Percentiles rank a stretch among this genome's conserved stretches.
These are phyloP conservation scores for Tylopilus balloui DNA, from an alignment of 768 basidiomycete genomes.

Conservation along the genomic window DNA sequence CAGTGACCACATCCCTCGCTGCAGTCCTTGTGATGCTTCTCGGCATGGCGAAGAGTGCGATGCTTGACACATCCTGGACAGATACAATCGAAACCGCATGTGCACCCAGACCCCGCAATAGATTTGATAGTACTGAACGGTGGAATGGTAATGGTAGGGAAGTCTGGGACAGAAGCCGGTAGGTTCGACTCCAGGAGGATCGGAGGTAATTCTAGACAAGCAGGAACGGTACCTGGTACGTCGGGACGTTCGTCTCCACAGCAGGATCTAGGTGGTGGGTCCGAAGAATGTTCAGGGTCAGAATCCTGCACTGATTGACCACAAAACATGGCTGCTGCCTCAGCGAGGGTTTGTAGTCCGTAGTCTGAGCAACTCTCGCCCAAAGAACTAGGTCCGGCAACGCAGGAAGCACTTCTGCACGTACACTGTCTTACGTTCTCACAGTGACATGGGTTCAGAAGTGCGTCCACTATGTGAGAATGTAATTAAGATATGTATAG, in stretches of 20 bases:
- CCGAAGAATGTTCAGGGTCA: slow-evolving; percentile 1
- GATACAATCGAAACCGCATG: slow-evolving; percentile 61
- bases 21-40: slow-evolving; percentile 35
- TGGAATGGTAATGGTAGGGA: slow-evolving; percentile 56
- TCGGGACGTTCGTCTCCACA: slow-evolving; percentile 4
- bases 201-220: slow-evolving; percentile 47
- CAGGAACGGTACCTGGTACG: background rate
- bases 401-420: slow-evolving; percentile 32
- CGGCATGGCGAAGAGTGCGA: slow-evolving; percentile 48
- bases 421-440: slow-evolving; percentile 50
- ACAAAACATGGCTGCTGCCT: slow-evolving; percentile 31
- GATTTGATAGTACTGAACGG: slow-evolving; percentile 55
- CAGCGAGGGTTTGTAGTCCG: slow-evolving; percentile 35
- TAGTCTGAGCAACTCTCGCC: background rate
- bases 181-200: slow-evolving; percentile 32
- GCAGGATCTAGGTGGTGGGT: slow-evolving; percentile 20
- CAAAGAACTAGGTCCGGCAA: slow-evolving; percentile 3
- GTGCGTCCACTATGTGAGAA: slow-evolving; percentile 45
- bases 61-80: slow-evolving; percentile 75
- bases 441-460: slow-evolving; percentile 65
- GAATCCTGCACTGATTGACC: slow-evolving; percentile 7
- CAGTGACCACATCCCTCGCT: slow-evolving; percentile 57
- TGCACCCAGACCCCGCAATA: slow-evolving; percentile 65
- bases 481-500: background rate
- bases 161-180: slow-evolving; percentile 36